A percentile compares a stretch with the other conserved stretches of the same genome.
These are phyloP conservation scores for Blastocystis sp. DNA, from an alignment of 352 stramenopile species.

Conservation along the genomic window DNA sequence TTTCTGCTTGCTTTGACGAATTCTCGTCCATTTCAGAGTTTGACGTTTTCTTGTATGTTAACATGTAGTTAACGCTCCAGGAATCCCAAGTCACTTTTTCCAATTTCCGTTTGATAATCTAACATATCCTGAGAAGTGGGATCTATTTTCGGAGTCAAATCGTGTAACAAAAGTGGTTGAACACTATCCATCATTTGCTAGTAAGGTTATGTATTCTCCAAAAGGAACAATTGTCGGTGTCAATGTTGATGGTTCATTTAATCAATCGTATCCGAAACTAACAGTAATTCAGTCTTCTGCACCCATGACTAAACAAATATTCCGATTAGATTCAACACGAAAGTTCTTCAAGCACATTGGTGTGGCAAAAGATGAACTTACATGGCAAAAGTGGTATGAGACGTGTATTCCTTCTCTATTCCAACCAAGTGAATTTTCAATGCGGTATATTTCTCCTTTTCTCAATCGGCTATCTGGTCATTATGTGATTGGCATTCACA, in stretches of 20 bases:
- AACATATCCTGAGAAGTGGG: not conserved
- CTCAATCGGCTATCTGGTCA: not conserved
- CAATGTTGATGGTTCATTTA: conserved; percentile 11
- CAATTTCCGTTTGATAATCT: conserved; percentile 31
- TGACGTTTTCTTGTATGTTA: not conserved
- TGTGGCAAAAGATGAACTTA: not conserved
- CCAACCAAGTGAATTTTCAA: conserved; percentile 11
- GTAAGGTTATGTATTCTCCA: not conserved
- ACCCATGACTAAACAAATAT: not conserved
- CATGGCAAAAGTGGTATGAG: not conserved
- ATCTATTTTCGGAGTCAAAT: not conserved
- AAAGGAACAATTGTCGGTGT: not conserved
- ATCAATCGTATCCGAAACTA: not conserved
- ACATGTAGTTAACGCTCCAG: conserved; percentile 29
- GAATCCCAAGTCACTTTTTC: conserved; percentile 49
- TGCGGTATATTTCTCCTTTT: not conserved
- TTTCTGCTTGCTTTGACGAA: not conserved
- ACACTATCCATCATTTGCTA: not conserved
- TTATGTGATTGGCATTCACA: not conserved
- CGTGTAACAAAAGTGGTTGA: not conserved
- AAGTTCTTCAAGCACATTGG: not conserved
- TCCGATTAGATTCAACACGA: not conserved
- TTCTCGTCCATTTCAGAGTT: conserved; percentile 5
- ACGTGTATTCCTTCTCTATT: not conserved
- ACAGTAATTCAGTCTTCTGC: not conserved